These are phyloP conservation scores for Clarkia xantiana DNA, from an alignment of 345 rosid genomes.

Conservation along the genomic window DNA sequence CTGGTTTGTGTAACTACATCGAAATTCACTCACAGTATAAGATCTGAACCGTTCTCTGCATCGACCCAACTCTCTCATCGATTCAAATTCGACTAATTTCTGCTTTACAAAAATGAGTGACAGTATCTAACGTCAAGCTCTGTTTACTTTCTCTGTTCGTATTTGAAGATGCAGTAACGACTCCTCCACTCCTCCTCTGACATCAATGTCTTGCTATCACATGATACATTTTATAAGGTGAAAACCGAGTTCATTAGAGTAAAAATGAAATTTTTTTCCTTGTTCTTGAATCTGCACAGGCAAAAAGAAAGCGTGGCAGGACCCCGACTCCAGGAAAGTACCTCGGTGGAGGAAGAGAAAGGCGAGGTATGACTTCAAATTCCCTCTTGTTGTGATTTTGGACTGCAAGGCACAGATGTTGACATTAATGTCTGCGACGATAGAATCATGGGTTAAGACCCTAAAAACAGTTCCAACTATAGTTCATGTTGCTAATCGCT, in stretches of 20 bases:
- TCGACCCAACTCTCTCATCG: conserved; percentile 38
- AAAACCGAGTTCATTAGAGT: too few species aligned
- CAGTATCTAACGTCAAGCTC: conserved; percentile 18
- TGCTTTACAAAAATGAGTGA: conserved; percentile 22
- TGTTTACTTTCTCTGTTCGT: conserved; percentile 12
- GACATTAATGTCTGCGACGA: too few species aligned
- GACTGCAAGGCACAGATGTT: too few species aligned
- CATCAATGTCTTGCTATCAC: too few species aligned
- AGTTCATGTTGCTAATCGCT: too few species aligned
- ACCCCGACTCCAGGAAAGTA: conserved; percentile 58
- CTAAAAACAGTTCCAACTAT: too few species aligned
- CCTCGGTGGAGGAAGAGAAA: conserved; percentile 32
- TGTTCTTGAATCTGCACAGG: conserved; percentile 18
- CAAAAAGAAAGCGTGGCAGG: conserved; percentile 50
- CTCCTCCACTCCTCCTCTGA: too few species aligned
- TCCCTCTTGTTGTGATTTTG: not conserved
- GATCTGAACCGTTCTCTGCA: conserved; percentile 50
- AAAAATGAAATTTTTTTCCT: not conserved
- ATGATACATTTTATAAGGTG: too few species aligned
- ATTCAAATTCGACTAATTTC: conserved; percentile 39
- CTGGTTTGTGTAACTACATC: conserved; percentile 57
- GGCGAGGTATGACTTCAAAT: conserved; percentile 20
- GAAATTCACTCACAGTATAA: conserved; percentile 48
- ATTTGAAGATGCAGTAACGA: conserved; percentile 24
- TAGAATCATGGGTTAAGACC: too few species aligned